These are phyloP conservation scores for Marasmius fiardii DNA, from an alignment of 1,284 basidiomycete species.

Conservation along the genomic window DNA sequence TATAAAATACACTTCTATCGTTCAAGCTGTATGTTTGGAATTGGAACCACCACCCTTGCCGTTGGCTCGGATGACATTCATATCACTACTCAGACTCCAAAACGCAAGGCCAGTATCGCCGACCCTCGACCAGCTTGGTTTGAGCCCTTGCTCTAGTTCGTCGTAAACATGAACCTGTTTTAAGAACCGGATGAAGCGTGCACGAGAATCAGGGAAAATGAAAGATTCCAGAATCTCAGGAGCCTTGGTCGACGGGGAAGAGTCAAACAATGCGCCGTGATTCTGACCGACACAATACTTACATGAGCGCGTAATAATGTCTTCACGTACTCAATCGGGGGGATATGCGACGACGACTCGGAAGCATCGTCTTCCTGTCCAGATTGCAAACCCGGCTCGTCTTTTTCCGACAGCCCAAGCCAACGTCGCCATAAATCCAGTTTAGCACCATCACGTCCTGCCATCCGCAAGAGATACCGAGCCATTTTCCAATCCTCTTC, in stretches of 20 bases:
- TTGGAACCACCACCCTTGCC: no score
- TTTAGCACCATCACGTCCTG: conserved; percentile 63
- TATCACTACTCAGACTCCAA: conserved; percentile 11
- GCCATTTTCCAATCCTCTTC: conserved; percentile 63
- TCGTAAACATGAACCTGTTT: conserved; percentile 6
- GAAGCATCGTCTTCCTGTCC: no score
- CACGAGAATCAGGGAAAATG: conserved; percentile 13
- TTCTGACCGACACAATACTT: conserved; percentile 26
- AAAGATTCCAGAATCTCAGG: conserved; percentile 3
- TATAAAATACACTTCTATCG: no score
- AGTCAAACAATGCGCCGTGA: background rate
- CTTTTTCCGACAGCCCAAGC: conserved; percentile 34
- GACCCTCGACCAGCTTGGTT: background rate
- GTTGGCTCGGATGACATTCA: background rate
- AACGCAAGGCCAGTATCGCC: conserved; percentile 4
- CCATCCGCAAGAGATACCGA: conserved; percentile 44
- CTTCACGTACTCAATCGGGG: conserved; percentile 41
- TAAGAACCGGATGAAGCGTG: conserved; percentile 9
- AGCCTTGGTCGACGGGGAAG: background rate
- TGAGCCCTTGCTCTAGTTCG: background rate
- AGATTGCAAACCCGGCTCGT: conserved; percentile 26
- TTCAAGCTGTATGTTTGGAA: no score
- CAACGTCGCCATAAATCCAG: conserved; percentile 71
- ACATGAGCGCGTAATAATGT: conserved; percentile 57
- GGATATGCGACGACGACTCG: conserved; percentile 22